Evolutionary conservation across 2,329 filamentous ascomycete species (phyloP), one percentile per base, ranked within the genome.

Genomic region (Arthrobotrys entomopaga): DNA sequence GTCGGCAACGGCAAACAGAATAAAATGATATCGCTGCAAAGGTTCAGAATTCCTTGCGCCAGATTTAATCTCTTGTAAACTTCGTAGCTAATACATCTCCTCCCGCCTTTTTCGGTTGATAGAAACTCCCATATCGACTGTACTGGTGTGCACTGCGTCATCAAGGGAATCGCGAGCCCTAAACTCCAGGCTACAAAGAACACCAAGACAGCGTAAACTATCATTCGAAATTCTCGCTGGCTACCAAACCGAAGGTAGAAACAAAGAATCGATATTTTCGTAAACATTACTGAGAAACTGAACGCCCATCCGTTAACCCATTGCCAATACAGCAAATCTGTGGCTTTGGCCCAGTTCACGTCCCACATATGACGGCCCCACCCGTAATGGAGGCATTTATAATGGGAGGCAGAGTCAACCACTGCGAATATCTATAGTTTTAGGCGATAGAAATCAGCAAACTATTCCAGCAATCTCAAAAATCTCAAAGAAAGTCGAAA

Each of bases 331-430:
- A 74, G 43, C 43, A 74, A 60, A 24, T 67, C 29, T n/a, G 52
- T 29, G 13, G 57, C 43, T 3, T 48, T 46, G 16, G 61, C 49
- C 70, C 70, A 74, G 58, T 74, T 63, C n/a, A 74, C 53, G 29
- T 74, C 70, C 70, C 70, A 74, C 70, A 74, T 74, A 34, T 74
- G 70, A 13, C 70, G 59, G 8, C 70, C 70, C 70, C 70, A 74
- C 6, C 70, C 70, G 16, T 66, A 74, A 24, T 66, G 46, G 16
- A 74, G 70, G 2, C 61, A 54, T 59, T 64, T 58, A 43, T 63
- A 67, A 43, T 74, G 70, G 15, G 70, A 65, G 8, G 67, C 19
- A 11, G 70, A 67, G 20, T 67, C 63, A 1, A 40, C 57, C 13
- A 74, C 42, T n/a, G 70, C 70, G 20, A 74, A 67, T 15, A 56